A percentile compares a stretch with the other conserved stretches of the same genome.
Evolutionary conservation across 2,329 filamentous ascomycete species (phyloP).

Genomic region (Ophiostoma perfectum): DNA sequence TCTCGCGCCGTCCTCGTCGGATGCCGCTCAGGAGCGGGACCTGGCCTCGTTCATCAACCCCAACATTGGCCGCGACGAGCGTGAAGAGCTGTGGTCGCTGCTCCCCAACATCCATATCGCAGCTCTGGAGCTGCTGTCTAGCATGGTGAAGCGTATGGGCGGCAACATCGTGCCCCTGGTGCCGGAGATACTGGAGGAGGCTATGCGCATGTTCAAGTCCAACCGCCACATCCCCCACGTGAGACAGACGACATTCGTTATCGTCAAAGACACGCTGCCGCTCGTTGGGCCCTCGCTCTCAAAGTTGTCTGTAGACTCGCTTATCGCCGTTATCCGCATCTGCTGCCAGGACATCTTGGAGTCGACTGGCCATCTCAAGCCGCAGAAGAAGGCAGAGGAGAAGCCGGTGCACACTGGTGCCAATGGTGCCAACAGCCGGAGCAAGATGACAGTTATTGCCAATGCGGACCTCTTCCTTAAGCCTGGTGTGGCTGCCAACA

Average conservation of each 20-base stretch:
- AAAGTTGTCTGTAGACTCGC: slow-evolving; percentile 58
- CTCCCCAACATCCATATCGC: slow-evolving; percentile 71
- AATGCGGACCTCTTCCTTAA: slow-evolving; percentile 69
- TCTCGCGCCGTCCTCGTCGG: slow-evolving; percentile 41
- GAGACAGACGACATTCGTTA: slow-evolving; percentile 55
- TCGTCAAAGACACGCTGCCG: slow-evolving; percentile 53
- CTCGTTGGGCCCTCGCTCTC: slow-evolving; percentile 61
- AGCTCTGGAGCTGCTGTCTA: slow-evolving; percentile 57
- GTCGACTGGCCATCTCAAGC: slow-evolving; percentile 39
- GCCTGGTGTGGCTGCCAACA: slow-evolving; percentile 35
- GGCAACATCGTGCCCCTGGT: slow-evolving; percentile 54
- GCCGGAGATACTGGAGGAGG: slow-evolving; percentile 63
- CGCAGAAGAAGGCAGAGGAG: slow-evolving; percentile 27
- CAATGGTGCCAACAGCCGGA: slow-evolving; percentile 33
- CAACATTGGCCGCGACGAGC: slow-evolving; percentile 72
- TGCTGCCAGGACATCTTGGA: slow-evolving; percentile 71
- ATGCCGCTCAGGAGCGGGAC: slow-evolving; percentile 38
- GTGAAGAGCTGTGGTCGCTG: slow-evolving; percentile 67
- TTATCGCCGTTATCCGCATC: slow-evolving; percentile 57
- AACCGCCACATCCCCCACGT: slow-evolving; percentile 49
- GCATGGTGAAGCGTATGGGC: slow-evolving; percentile 54
- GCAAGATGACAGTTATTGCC: slow-evolving; percentile 39
- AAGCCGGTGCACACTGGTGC: slow-evolving; percentile 3
- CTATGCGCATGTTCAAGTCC: slow-evolving; percentile 63
- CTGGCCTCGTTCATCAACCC: slow-evolving; percentile 59